Evolutionary conservation across 805 yeast genomes (phyloP).

Genomic region (Suhomyces sp.): DNA sequence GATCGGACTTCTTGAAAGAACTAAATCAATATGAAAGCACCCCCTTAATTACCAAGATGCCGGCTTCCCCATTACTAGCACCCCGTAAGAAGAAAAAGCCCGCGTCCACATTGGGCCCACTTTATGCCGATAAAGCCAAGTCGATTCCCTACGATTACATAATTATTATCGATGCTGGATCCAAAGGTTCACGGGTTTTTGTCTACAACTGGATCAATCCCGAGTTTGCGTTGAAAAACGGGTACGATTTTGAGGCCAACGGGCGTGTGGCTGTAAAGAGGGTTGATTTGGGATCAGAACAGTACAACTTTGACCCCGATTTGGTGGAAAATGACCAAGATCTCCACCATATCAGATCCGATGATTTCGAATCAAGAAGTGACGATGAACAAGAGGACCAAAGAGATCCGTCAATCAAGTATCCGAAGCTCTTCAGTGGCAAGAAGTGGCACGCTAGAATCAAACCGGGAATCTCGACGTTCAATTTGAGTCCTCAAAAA

Average conservation of each 20-base stretch:
- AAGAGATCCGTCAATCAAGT: slow-evolving; percentile 4
- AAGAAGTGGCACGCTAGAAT: slow-evolving; percentile 52
- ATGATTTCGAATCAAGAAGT: neutral
- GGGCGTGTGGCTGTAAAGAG: no score
- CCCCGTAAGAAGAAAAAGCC: slow-evolving; percentile 11
- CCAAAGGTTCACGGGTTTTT: slow-evolving; percentile 62
- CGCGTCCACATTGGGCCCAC: slow-evolving; percentile 27
- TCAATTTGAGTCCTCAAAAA: slow-evolving; percentile 46
- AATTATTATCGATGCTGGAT: slow-evolving; percentile 63
- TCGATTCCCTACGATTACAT: slow-evolving; percentile 60
- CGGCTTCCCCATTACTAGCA: no score
- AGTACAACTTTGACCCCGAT: slow-evolving; percentile 7
- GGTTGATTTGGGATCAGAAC: no score
- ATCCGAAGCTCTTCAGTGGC: slow-evolving; percentile 34
- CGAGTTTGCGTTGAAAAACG: slow-evolving; percentile 22
- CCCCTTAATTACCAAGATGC: no score
- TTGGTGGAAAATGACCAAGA: neutral
- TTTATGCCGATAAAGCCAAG: slow-evolving; percentile 28
- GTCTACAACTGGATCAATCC: slow-evolving; percentile 57
- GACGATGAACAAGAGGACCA: slow-evolving; percentile 1
- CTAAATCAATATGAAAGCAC: no score
- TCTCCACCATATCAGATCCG: no score
- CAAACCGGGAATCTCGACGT: slow-evolving; percentile 58
- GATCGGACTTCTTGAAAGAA: no score
- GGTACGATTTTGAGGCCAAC: slow-evolving; percentile 1